Percentiles rank a stretch among this genome's conserved stretches.
Conservation (phyloP, 2,329 filamentous ascomycete species). For the Fusarium sp. region DNA sequence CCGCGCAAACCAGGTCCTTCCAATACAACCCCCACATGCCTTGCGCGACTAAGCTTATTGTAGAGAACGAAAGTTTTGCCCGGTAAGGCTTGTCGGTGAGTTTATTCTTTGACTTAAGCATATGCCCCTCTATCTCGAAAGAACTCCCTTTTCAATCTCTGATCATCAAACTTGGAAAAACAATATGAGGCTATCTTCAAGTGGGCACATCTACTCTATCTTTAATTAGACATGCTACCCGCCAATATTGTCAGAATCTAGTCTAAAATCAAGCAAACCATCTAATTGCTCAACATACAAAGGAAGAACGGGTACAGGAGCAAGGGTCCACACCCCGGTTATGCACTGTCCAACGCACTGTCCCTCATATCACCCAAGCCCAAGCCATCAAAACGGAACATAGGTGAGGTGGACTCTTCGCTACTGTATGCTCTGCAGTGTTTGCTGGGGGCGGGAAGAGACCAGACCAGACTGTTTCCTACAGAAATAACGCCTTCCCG, state of each 20-base stretch:
- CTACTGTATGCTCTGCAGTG: conserved; percentile 14
- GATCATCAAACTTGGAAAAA: background rate
- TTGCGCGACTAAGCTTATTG: conserved; percentile 31
- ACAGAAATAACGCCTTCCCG: conserved; percentile 29
- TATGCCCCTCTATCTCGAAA: background rate
- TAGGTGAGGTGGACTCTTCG: conserved; percentile 25
- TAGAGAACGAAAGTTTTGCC: background rate
- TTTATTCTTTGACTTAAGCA: conserved; percentile 3
- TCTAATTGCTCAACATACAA: conserved; percentile 15
- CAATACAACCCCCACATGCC: conserved; percentile 32
- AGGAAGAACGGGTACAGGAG: conserved; percentile 23
- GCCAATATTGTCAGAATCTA: conserved; percentile 26
- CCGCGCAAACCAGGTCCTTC: conserved; percentile 39
- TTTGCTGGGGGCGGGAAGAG: conserved; percentile 36
- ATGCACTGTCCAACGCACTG: conserved; percentile 35
- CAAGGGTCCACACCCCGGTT: conserved; percentile 32
- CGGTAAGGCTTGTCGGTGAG: conserved; percentile 5
- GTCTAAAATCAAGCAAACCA: conserved; percentile 11
- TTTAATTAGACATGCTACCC: conserved; percentile 23
- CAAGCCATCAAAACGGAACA: conserved; percentile 6
- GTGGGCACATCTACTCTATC: conserved; percentile 6
- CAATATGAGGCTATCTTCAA: conserved; percentile 2
- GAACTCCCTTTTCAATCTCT: background rate
- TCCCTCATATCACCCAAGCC: conserved; percentile 18
- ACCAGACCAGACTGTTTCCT: conserved; percentile 29